Conservation (phyloP, 2,329 filamentous ascomycete species). For the Bipolaris gigantea region DNA sequence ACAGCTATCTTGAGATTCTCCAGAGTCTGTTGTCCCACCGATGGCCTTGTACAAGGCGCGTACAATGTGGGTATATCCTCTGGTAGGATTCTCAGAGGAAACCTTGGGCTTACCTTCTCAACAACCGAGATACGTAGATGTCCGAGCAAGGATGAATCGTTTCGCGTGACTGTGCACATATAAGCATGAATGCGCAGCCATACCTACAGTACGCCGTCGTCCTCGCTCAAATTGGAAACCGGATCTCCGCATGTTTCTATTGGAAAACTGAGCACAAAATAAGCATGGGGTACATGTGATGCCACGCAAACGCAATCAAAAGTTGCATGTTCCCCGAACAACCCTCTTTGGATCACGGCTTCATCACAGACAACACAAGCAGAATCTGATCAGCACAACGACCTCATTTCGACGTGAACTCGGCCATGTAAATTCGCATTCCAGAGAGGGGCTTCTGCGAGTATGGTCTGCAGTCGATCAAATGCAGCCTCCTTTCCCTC, state of each 20-base stretch:
- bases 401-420: conserved; percentile 7
- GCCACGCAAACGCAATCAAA: neutral
- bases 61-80: neutral
- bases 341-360: neutral
- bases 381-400: neutral
- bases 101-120: neutral
- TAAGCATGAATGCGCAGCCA: neutral
- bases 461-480: conserved; percentile 7
- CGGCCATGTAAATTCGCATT: neutral
- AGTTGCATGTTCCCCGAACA: neutral
- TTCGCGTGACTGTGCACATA: neutral
- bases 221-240: neutral
- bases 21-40: neutral
- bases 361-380: neutral
- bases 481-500: conserved; percentile 15
- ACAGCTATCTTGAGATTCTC: neutral
- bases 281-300: conserved; percentile 1
- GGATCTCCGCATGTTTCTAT: neutral
- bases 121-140: neutral
- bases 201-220: neutral
- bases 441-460: conserved; percentile 8
- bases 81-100: neutral
- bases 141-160: neutral
- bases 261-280: neutral
- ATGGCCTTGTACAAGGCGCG: neutral